Evolutionary conservation across 305 asterid genomes (phyloP).

Genomic region (Fraxinus floribunda): DNA sequence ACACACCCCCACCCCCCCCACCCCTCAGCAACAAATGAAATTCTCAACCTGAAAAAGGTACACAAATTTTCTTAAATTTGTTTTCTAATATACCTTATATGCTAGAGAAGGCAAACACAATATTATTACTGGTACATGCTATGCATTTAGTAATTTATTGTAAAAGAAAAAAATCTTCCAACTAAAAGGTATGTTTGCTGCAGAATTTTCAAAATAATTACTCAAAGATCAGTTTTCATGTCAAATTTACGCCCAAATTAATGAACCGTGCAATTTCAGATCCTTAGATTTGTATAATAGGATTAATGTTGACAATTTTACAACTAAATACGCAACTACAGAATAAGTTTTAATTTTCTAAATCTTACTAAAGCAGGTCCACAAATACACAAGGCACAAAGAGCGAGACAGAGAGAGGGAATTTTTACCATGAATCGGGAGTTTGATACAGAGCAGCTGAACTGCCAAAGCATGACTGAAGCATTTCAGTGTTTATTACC

Average conservation of each 20-base stretch:
- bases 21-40: background rate
- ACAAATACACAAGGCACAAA: no score
- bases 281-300: background rate
- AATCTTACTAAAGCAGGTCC: no score
- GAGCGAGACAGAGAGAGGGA: slow-evolving; percentile 3
- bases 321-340: no score
- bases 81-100: no score
- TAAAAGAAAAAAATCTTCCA: slow-evolving; percentile 1
- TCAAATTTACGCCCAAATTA: background rate
- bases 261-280: background rate
- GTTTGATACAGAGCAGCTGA: slow-evolving; percentile 76
- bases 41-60: background rate
- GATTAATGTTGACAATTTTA: no score
- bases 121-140: background rate
- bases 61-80: background rate
- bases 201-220: background rate
- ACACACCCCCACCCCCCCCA: no score
- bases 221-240: background rate
- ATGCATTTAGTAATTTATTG: background rate
- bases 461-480: slow-evolving; percentile 85
- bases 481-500: slow-evolving; percentile 88
- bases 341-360: no score
- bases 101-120: background rate
- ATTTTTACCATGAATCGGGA: slow-evolving; percentile 75
- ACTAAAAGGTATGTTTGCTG: background rate